phyloP scores from a whole-genome alignment of 371 early-diverging fungal genomes.

The Entomophthora muscae region DNA sequence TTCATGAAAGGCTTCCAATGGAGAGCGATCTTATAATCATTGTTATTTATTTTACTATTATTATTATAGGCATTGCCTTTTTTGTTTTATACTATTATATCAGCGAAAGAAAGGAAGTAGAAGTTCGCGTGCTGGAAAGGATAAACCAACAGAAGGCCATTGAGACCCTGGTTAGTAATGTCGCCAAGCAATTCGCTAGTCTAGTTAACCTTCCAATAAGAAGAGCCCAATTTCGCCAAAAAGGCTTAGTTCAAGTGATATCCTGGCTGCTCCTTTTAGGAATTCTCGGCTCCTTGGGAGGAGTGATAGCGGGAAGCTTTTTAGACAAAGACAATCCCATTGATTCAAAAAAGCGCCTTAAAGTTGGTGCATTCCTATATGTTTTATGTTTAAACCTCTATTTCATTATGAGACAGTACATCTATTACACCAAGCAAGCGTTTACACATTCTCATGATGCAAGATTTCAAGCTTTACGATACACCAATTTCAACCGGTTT shows the following conservation, averaged over 20 bases:
- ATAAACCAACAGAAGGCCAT: constrained; percentile 7
- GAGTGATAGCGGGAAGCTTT: background rate
- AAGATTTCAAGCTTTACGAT: constrained; percentile 18
- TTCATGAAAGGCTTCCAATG: background rate
- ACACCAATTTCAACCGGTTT: constrained; percentile 17
- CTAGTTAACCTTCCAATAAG: background rate
- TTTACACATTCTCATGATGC: constrained; percentile 17
- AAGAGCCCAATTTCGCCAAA: background rate
- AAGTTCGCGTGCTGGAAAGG: background rate
- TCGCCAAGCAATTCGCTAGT: background rate
- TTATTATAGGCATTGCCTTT: background rate
- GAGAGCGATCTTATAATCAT: constrained; percentile 5
- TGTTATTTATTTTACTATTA: background rate
- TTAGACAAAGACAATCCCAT: background rate
- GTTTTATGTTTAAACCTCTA: constrained; percentile 20
- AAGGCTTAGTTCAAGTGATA: background rate
- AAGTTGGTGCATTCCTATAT: constrained; percentile 14
- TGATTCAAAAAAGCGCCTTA: background rate
- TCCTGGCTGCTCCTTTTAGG: background rate
- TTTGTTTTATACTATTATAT: background rate
- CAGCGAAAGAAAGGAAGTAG: constrained; percentile 2
- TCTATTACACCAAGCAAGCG: constrained; percentile 18
- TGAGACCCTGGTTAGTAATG: constrained; percentile 3
- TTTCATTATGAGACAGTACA: constrained; percentile 21
- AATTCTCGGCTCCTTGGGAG: background rate